Evolutionary conservation across 2,329 filamentous ascomycete genomes (phyloP).

Genomic region (Penicillium sp.): DNA sequence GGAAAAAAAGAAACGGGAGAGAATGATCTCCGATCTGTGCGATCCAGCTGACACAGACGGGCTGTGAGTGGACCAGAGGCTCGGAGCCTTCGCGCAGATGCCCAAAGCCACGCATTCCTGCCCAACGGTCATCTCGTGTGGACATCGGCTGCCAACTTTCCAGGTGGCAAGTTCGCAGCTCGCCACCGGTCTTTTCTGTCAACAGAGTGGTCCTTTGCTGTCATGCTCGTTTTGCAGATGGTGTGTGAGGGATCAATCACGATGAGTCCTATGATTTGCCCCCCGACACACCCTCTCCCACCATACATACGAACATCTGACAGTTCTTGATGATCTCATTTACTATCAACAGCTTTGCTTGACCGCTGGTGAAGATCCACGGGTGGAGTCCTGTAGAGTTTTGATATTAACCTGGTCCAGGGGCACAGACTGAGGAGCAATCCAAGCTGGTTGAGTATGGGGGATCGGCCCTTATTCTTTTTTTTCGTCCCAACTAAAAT

Average conservation of each 20-base stretch:
- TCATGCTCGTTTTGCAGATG: slow-evolving; percentile 1
- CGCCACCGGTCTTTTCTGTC: slow-evolving; percentile 8
- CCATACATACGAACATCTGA: slow-evolving; percentile 5
- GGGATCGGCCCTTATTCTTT: slow-evolving; percentile 19
- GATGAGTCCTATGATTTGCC: background rate
- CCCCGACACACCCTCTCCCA: background rate
- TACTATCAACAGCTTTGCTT: background rate
- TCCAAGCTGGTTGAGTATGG: slow-evolving; percentile 19
- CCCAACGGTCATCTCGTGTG: slow-evolving; percentile 31
- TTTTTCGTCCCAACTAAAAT: slow-evolving; percentile 12
- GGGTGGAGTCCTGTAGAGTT: slow-evolving; percentile 11
- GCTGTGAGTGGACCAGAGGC: slow-evolving; percentile 17
- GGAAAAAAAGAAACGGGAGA: slow-evolving; percentile 1
- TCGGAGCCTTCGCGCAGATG: slow-evolving; percentile 21
- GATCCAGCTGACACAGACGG: slow-evolving; percentile 20
- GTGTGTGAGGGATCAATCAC: slow-evolving; percentile 12
- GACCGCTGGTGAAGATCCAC: slow-evolving; percentile 15
- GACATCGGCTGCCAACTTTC: slow-evolving; percentile 4
- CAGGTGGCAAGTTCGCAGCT: slow-evolving; percentile 21
- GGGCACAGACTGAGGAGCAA: slow-evolving; percentile 24
- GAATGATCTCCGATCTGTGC: slow-evolving; percentile 19
- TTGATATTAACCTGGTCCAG: slow-evolving; percentile 9
- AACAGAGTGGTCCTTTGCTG: slow-evolving; percentile 15
- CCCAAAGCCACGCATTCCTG: slow-evolving; percentile 41
- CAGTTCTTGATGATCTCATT: background rate